Base-by-base conservation (phyloP, 352 stramenopile genomes). In the Stramenopiles sp. region DNA sequence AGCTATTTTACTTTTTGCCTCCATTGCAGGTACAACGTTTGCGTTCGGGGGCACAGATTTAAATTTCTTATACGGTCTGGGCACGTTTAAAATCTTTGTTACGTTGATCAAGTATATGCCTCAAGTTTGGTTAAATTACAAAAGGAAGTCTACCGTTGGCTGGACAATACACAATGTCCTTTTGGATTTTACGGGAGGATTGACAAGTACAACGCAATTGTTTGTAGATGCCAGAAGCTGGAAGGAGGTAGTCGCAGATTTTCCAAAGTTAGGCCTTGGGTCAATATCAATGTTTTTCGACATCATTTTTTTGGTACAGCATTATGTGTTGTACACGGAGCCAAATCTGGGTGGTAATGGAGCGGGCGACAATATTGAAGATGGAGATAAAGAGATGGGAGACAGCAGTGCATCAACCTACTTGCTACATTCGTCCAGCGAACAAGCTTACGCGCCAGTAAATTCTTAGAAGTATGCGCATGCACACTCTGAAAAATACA, bases 91-190 rank as follows among this genome's bases (percentile, higher is more conserved):
- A 87, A 88, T 98, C 81, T 86, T 91, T 80, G 92, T 97, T 30
- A 95, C 93, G 76, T 87, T 98, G 33, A 88, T 97, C 83, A 98
- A 98, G 86, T 98, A 96, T 86, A 87, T 98, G 1, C 94, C 95
- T 67, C 95, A 98, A 86, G 95, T 95, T 76, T 86, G 92, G 55
- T 87, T 98, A 75, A 99, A 99, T 87, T 94, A 91, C 84, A 83
- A 90, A 84, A 90, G 95, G 85, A 94, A 97, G 82, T 97, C 92
- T 39, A 99, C 95, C 0, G 85, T 93, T 7, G 95, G 95, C 30
- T 99, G 94, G 94, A 97, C 91, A 44, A 96, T 97, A 82, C 96
- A 92, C 91, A 98, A 99, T 87, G 94, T 99, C 31, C 88, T 98
- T 82, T 86, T 98, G n/a, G 95, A 99, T 84, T 95, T 98, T 80